Evolutionary conservation across 1,284 basidiomycete genomes (phyloP).

Genomic region (Microbotryum lychnidis-dioicae): DNA sequence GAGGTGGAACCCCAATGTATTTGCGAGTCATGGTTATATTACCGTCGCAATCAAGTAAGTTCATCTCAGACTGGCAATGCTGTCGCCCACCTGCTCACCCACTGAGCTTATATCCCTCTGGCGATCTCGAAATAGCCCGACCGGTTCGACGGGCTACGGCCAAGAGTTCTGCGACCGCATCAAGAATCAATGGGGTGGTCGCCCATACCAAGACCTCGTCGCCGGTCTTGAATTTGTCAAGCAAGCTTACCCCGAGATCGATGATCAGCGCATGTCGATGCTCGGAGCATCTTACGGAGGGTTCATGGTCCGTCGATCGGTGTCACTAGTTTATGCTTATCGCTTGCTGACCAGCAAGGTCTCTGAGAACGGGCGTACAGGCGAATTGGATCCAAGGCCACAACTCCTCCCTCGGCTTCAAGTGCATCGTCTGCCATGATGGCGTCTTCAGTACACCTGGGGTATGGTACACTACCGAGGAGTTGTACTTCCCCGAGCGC

Average conservation of each 20-base stretch:
- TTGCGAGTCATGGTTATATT: conserved; percentile 58
- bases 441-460: conserved; percentile 50
- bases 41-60: conserved; percentile 62
- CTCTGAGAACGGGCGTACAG: background rate
- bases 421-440: conserved; percentile 59
- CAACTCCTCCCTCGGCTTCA: conserved; percentile 74
- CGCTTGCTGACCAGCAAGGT: background rate
- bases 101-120: too few relatives aligned
- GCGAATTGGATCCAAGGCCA: conserved; percentile 86
- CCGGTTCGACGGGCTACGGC: conserved; percentile 30
- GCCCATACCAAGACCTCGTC: conserved; percentile 28
- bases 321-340: background rate
- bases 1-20: conserved; percentile 68
- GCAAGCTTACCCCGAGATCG: conserved; percentile 50
- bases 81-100: too few relatives aligned
- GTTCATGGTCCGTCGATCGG: conserved; percentile 9
- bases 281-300: conserved; percentile 44
- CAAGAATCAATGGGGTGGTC: conserved; percentile 57
- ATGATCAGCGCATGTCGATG: conserved; percentile 60
- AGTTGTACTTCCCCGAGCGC: conserved; percentile 78
- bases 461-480: conserved; percentile 64
- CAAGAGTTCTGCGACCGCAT: conserved; percentile 64
- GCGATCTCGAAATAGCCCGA: conserved; percentile 59
- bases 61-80: too few relatives aligned
- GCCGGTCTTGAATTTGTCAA: conserved; percentile 33